These are phyloP conservation scores for Curvularia verruculosa DNA, from an alignment of 2,329 filamentous ascomycete species.

Conservation along the genomic window DNA sequence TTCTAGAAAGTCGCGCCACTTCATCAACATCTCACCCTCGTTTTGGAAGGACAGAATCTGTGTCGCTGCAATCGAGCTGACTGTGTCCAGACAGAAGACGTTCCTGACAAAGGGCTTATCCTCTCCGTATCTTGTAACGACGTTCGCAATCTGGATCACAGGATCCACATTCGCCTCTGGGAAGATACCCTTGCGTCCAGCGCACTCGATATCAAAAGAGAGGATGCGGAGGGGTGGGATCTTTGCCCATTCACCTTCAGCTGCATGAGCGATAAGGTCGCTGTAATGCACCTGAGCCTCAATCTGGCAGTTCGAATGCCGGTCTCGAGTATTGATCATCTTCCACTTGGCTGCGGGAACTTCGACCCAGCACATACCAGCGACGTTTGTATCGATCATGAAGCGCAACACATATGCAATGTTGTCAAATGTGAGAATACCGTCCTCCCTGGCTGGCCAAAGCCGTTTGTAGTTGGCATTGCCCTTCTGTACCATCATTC, in stretches of 20 bases:
- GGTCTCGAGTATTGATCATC: conserved; percentile 68
- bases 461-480: conserved; percentile 87
- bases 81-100: conserved; percentile 92
- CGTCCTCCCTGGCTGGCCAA: conserved; percentile 70
- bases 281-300: conserved; percentile 84
- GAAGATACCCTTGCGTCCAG: conserved; percentile 95
- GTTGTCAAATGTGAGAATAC: conserved; percentile 90
- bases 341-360: conserved; percentile 75
- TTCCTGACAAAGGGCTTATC: conserved; percentile 95
- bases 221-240: conserved; percentile 93
- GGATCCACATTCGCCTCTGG: conserved; percentile 90
- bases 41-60: conserved; percentile 82
- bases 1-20: conserved; percentile 88
- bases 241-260: conserved; percentile 95
- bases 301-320: conserved; percentile 94
- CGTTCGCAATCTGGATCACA: conserved; percentile 97
- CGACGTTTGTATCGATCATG: conserved; percentile 95
- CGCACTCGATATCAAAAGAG: conserved; percentile 98
- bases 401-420: conserved; percentile 95
- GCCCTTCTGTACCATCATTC: conserved; percentile 74
- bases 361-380: conserved; percentile 98
- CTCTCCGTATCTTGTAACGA: conserved; percentile 93
- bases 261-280: conserved; percentile 83
- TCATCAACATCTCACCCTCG: conserved; percentile 88
- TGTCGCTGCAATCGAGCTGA: conserved; percentile 92